Evolutionary conservation across 805 yeast species (phyloP).

Genomic region (Starmerella tilneyi): DNA sequence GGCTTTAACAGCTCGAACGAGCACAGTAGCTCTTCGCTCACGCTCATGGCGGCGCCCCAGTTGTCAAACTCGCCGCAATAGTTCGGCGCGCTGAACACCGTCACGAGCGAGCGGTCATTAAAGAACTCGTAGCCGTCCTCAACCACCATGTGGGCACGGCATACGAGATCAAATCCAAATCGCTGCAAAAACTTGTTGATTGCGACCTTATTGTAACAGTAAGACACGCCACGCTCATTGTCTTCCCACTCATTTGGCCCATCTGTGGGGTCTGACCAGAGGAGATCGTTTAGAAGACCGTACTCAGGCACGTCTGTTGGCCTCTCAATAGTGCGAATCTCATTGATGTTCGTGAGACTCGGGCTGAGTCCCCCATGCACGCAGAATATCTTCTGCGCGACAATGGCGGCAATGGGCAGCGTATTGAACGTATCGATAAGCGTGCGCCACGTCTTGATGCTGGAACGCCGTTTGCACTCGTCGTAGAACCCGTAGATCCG

Average conservation of each 20-base stretch:
- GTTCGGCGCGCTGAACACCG: conserved; percentile 93
- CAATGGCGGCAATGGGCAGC: conserved; percentile 95
- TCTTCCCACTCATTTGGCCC: conserved; percentile 98
- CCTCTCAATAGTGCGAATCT: conserved; percentile 96
- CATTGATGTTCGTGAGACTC: conserved; percentile 95
- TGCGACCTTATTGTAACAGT: conserved; percentile 99
- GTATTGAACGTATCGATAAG: conserved; percentile 98
- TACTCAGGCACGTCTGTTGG: conserved; percentile 99
- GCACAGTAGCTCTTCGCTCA: conserved; percentile 89
- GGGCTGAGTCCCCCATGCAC: conserved; percentile 99
- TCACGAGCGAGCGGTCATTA: conserved; percentile 89
- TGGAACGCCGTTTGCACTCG: conserved; percentile 93
- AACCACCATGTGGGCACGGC: conserved; percentile 98
- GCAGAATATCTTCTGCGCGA: conserved; percentile 94
- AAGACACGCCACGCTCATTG: conserved; percentile 97
- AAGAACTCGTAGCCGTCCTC: conserved; percentile 98
- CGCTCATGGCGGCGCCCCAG: conserved; percentile 99
- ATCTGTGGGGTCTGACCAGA: conserved; percentile 98
- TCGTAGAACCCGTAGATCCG: conserved; percentile 97
- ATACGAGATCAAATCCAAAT: conserved; percentile 95
- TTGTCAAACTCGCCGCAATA: conserved; percentile 98
- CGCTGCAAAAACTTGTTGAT: conserved; percentile 91
- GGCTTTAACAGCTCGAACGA: conserved; percentile 46
- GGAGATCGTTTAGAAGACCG: conserved; percentile 86
- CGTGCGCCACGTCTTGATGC: conserved; percentile 96